Percentiles rank a stretch among this genome's conserved stretches.
phyloP scores from a whole-genome alignment of 2,329 filamentous ascomycete genomes.

The Venturia effusa region DNA sequence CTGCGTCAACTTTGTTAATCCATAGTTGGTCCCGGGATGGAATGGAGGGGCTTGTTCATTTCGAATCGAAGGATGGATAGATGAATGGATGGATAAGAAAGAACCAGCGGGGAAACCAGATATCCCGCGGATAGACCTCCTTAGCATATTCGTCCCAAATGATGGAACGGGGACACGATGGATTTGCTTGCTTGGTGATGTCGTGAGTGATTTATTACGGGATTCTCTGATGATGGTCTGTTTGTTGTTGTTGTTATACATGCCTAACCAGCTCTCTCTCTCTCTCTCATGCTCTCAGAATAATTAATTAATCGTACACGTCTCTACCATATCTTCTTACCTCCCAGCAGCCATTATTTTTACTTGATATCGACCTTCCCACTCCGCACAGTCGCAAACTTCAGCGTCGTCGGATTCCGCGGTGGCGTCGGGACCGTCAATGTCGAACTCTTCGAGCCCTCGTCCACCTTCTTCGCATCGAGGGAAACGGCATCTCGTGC shows the following conservation, averaged over 20 bases:
- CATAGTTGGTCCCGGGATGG: too few relatives aligned
- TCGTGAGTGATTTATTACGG: too few relatives aligned
- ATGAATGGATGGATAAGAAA: too few relatives aligned
- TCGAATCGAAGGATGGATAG: too few relatives aligned
- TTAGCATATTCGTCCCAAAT: too few relatives aligned
- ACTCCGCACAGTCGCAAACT: slow-evolving; percentile 6
- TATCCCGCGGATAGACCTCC: too few relatives aligned
- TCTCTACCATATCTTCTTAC: neutral
- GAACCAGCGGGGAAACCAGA: too few relatives aligned
- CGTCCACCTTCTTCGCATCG: neutral
- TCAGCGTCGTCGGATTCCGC: slow-evolving; percentile 5
- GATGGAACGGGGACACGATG: too few relatives aligned
- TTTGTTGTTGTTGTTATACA: neutral
- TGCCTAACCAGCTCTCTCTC: neutral
- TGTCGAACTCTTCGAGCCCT: neutral
- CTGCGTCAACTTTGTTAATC: too few relatives aligned
- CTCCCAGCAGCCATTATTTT: neutral
- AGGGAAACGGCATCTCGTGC: slow-evolving; percentile 45
- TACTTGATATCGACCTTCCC: slow-evolving; percentile 11
- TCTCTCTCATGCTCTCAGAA: neutral
- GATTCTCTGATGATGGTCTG: too few relatives aligned
- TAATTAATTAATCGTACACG: neutral
- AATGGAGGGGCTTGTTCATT: too few relatives aligned
- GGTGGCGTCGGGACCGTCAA: neutral
- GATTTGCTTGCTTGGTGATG: too few relatives aligned